Evolutionary conservation across 164 flowering plant species (phyloP), one percentile per base, ranked within the genome.

Genomic region (Stephania japonica): DNA sequence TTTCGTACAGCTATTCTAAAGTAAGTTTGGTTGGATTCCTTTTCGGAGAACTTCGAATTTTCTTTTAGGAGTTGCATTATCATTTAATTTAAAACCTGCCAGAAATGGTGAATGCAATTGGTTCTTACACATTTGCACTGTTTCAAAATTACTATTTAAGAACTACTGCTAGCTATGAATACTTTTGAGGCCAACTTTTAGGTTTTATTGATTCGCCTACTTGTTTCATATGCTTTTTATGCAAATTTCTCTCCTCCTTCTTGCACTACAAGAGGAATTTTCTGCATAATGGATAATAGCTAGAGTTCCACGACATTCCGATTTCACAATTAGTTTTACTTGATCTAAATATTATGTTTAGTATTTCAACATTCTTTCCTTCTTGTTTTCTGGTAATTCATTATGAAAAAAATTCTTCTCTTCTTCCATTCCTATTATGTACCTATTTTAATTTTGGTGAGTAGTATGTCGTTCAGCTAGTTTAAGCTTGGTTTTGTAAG

Each of bases 1-100:
- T 91, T 92, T 80, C 99, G 97, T 66, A 97, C 97, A 21, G 94
- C 97, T 67, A 85, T 94, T 78, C 82, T 94, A 14, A 94, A 94
- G 99, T 92, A 86, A 88, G 98, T 71, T 4, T 26, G 14, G 38
- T 21, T 59, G 7, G 21, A n/a, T 59, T 59, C 9, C 25, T 59
- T 24, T 5, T 59, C 3, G 5, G 21, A 59, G 64, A 24, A 2
- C n/a, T 50, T 50, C 1, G 19, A 12, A 50, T 8, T 50, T 9
- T 9, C 53, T 14, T 13, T 13, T 19, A 12, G 42, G 27, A 24
- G 42, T 14, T 14, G 16, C 18, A 9, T 9, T 47, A 47, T 47
- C 38, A 32, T 32, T 32, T 32, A 32, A 32, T 32, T n/a, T n/a
- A n/a, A 32, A 32, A 32, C 38, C 38, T 2, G 53, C 53, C 53